Percentiles rank a stretch among this genome's conserved stretches.
Evolutionary conservation across 23 red algal species (phyloP).

Genomic region (Gracilaria domingensis): DNA sequence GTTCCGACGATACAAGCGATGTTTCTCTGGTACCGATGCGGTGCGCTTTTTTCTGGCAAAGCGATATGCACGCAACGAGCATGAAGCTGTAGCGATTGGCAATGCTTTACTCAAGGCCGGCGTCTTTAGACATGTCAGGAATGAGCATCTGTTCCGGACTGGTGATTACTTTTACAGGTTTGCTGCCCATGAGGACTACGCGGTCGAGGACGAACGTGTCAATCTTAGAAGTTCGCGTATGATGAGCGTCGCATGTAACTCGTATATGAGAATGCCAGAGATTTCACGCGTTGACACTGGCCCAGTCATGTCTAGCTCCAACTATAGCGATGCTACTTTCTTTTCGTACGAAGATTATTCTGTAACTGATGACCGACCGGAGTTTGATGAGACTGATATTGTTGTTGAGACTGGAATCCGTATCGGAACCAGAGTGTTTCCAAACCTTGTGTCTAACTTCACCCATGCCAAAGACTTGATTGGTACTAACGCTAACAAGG

Average conservation of each 20-base stretch:
- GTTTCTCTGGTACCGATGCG: conserved; percentile 65
- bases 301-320: conserved; percentile 19
- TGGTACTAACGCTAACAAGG: conserved; percentile 30
- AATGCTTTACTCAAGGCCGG: conserved; percentile 63
- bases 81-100: conserved; percentile 57
- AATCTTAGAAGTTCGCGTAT: conserved; percentile 64
- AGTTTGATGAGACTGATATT: conserved; percentile 63
- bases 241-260: conserved; percentile 68
- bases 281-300: conserved; percentile 41
- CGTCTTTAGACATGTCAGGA: conserved; percentile 56
- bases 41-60: conserved; percentile 49
- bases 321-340: conserved; percentile 29
- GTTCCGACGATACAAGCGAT: conserved; percentile 37
- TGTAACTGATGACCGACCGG: conserved; percentile 24
- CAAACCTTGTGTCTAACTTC: conserved; percentile 53
- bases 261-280: conserved; percentile 60
- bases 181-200: conserved; percentile 67
- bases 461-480: conserved; percentile 53
- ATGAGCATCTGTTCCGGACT: conserved; percentile 66
- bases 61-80: conserved; percentile 27
- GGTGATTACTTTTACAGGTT: conserved; percentile 69
- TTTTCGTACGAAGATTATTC: conserved; percentile 49
- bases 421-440: conserved; percentile 57
- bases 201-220: conserved; percentile 44
- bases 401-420: conserved; percentile 63